These are phyloP conservation scores for Colletotrichum abscissum DNA, from an alignment of 2,329 filamentous ascomycete species.

Conservation along the genomic window DNA sequence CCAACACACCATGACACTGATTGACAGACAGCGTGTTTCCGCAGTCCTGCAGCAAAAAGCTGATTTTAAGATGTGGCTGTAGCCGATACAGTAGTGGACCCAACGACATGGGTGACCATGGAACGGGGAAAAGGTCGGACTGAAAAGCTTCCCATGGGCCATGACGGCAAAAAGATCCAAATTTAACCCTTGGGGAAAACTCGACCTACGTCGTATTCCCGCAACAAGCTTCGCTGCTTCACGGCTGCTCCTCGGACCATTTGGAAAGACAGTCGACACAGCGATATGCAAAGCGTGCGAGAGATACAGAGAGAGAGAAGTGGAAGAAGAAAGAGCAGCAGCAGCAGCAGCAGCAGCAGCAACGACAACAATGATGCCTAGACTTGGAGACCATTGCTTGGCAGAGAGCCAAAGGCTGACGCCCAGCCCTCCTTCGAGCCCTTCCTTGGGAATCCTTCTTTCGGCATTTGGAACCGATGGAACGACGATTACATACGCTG, in stretches of 20 bases:
- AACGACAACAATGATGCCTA: background rate
- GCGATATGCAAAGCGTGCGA: background rate
- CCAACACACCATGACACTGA: background rate
- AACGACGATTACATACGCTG: background rate
- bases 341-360: background rate
- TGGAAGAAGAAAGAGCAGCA: background rate
- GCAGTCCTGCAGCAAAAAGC: background rate
- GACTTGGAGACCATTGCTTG: background rate
- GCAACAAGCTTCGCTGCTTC: background rate
- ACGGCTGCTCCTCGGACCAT: constrained; percentile 33
- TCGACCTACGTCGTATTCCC: background rate
- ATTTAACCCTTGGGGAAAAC: constrained; percentile 6
- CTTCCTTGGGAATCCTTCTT: background rate
- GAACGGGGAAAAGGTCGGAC: constrained; percentile 6
- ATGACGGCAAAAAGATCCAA: constrained; percentile 11
- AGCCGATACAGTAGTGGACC: constrained; percentile 31
- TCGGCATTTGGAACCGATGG: constrained; percentile 28
- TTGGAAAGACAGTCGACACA: background rate
- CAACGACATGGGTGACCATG: constrained; percentile 19
- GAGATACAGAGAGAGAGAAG: background rate
- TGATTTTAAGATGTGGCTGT: constrained; percentile 28
- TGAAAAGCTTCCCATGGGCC: background rate
- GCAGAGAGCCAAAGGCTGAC: background rate
- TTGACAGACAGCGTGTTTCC: background rate
- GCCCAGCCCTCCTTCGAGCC: background rate